Conservation (phyloP, 805 yeast genomes). For the Saccharomycopsis sp. region DNA sequence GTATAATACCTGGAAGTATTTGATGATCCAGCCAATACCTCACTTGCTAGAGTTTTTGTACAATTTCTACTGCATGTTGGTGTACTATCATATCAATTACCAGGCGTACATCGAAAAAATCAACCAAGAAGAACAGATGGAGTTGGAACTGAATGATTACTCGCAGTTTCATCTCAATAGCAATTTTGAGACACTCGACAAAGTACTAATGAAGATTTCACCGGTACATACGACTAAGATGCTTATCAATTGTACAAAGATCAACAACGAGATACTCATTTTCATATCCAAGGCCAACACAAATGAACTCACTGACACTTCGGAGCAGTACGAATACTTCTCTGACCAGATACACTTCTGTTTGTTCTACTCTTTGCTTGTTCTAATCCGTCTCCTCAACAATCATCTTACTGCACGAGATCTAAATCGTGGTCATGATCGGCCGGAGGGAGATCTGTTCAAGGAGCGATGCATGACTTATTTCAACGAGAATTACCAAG, state of each 20-base stretch:
- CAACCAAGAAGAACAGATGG: slow-evolving; percentile 3
- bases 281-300: slow-evolving; percentile 13
- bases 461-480: slow-evolving; percentile 1
- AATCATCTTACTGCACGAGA: background rate
- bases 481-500: slow-evolving; percentile 2
- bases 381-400: slow-evolving; percentile 9
- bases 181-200: slow-evolving; percentile 15
- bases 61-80: slow-evolving; percentile 40
- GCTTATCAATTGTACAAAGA: slow-evolving; percentile 8
- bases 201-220: slow-evolving; percentile 1
- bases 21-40: slow-evolving; percentile 48
- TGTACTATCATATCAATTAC: slow-evolving; percentile 30
- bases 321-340: slow-evolving; percentile 52
- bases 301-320: slow-evolving; percentile 23
- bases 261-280: slow-evolving; percentile 6
- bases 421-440: background rate
- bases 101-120: slow-evolving; percentile 8
- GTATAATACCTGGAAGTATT: slow-evolving; percentile 47
- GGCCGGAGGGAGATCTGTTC: background rate
- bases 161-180: background rate
- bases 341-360: slow-evolving; percentile 52
- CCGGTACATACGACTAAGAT: slow-evolving; percentile 5
- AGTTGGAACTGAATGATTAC: slow-evolving; percentile 1
- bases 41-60: slow-evolving; percentile 52
- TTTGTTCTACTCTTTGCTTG: slow-evolving; percentile 12